A percentile compares a stretch with the other conserved stretches of the same genome.
Evolutionary conservation across 441 rosid species (phyloP).

Genomic region (Croton laevigatus): DNA sequence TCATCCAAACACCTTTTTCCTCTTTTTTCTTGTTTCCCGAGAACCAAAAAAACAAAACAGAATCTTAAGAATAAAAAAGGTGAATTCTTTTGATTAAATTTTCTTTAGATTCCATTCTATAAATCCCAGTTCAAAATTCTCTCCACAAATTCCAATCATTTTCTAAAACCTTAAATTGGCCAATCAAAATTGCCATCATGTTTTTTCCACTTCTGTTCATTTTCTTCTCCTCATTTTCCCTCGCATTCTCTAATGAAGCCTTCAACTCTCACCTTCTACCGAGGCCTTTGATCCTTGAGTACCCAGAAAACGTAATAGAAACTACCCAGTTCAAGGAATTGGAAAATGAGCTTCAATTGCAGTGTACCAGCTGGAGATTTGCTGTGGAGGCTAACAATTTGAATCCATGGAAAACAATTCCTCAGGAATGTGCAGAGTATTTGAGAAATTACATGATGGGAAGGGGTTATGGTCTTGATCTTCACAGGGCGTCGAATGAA

Average conservation of each 20-base stretch:
- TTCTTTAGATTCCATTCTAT: conserved; percentile 17
- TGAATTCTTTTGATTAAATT: conserved; percentile 3
- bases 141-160: neutral
- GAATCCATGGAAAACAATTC: conserved; percentile 76
- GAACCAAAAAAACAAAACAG: neutral
- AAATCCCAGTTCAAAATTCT: conserved; percentile 6
- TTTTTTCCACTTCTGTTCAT: neutral
- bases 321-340: conserved; percentile 25
- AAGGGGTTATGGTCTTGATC: conserved; percentile 58
- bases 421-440: conserved; percentile 64
- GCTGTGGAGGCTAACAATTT: conserved; percentile 84
- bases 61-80: neutral
- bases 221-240: conserved; percentile 5
- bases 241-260: conserved; percentile 7
- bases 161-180: neutral
- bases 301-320: conserved; percentile 33
- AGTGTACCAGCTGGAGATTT: conserved; percentile 89
- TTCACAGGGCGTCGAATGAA: conserved; percentile 60
- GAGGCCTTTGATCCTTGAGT: conserved; percentile 59
- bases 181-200: conserved; percentile 9
- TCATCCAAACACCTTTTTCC: neutral
- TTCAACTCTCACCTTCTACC: conserved; percentile 42
- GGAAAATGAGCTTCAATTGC: conserved; percentile 40
- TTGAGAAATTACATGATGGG: conserved; percentile 65
- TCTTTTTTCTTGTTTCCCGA: conserved; percentile 7